Evolutionary conservation across 306 rosid genomes (phyloP).

Genomic region (Malus fusca): DNA sequence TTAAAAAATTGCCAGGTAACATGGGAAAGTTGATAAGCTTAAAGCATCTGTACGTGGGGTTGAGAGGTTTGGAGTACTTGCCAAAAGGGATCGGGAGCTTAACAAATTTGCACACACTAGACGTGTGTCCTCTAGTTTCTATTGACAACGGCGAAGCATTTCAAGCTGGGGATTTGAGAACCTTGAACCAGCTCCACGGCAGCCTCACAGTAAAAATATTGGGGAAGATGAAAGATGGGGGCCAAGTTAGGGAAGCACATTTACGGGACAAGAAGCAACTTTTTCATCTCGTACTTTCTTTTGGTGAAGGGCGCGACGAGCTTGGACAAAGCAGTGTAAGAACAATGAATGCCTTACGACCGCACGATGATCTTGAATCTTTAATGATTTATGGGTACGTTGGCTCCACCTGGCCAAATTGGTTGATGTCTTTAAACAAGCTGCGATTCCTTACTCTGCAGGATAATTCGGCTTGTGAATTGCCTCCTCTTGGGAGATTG

Average conservation of each 20-base stretch:
- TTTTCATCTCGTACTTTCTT: neutral
- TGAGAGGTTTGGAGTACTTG: neutral
- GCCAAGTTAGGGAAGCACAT: neutral
- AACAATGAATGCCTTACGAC: neutral
- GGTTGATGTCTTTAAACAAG: neutral
- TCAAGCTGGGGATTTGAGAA: neutral
- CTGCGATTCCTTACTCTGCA: neutral
- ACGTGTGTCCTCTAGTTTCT: neutral
- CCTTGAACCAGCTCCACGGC: neutral
- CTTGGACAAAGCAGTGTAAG: neutral
- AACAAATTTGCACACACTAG: neutral
- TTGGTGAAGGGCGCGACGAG: too few relatives aligned
- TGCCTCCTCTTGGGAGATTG: neutral
- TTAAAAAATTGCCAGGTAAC: neutral
- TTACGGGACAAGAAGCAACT: neutral
- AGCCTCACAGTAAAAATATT: neutral
- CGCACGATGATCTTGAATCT: neutral
- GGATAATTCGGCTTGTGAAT: neutral
- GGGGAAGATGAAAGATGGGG: neutral
- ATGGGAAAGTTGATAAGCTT: neutral
- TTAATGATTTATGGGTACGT: neutral
- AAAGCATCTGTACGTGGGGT: neutral
- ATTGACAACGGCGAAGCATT: neutral
- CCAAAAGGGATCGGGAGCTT: neutral
- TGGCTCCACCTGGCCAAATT: neutral